Base-by-base conservation (phyloP, 129 eudicot genomes). In the Chrysanthemum seticuspe region DNA sequence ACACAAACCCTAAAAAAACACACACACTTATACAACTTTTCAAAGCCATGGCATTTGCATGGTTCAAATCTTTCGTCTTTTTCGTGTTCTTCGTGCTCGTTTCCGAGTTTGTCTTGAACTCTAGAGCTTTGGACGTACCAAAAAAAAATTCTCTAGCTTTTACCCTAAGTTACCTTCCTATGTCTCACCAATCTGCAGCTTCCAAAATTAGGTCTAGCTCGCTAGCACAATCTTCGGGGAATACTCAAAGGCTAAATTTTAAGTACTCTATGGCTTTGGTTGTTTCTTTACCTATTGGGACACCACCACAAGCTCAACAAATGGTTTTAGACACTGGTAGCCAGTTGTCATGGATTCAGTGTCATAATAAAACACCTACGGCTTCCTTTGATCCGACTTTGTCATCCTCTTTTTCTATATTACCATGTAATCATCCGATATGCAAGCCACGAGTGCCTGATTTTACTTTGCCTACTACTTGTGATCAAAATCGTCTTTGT, bases 281-380 rank as follows among this genome's bases (percentile, higher is more conserved):
- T 19, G 91, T 91, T 23, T 83, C 89, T 3, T 79, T 91, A 6
- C 91, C 91, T 0, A 82, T 91, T 9, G 97, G 97, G 53, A 91
- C 97, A 23, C 97, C 97, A 54, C 95, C 97, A 15, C 97, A 91
- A 65, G 71, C 86, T 0, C 95, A 87, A 71, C 87, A 84, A 55
- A 87, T 87, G 97, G 97, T 91, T 10, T 49, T 91, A 48, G 97
- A 91, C 77, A 91, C 97, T 6, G 97, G 95, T 0, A 85, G 91
- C 72, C 97, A 91, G 78, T 80, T 91, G 23, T 91, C 97, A 4
- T 91, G 97, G 97, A 88, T 88, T 65, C 97, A 91, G 73, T 91
- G 97, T 78, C 87, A 87, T 66, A 80, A 86, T 23, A 83, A 87
- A 27, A 59, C 83, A 16, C 88, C 90, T 2, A 74, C 88, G 76